These are phyloP conservation scores for Termitomyces sp. DNA, from an alignment of 768 basidiomycete species.

Conservation along the genomic window DNA sequence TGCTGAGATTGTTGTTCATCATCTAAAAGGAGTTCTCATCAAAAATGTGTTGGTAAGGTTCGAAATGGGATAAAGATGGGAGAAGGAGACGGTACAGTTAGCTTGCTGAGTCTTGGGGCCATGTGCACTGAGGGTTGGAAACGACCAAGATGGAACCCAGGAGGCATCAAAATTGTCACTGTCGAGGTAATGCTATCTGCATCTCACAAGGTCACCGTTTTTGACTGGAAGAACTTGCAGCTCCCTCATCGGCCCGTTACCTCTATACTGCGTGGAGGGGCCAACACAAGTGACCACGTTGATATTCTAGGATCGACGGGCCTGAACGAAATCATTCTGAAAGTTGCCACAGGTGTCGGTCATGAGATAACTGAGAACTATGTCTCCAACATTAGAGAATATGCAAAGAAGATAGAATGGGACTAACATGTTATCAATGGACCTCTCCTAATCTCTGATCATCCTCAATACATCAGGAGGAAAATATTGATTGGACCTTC, in stretches of 20 bases:
- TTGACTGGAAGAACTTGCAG: constrained; percentile 27
- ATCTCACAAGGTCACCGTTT: neutral
- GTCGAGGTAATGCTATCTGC: constrained; percentile 57
- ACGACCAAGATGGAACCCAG: constrained; percentile 85
- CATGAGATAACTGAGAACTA: constrained; percentile 64
- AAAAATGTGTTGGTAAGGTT: constrained; percentile 32
- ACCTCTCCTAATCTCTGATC: neutral
- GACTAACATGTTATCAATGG: constrained; percentile 35
- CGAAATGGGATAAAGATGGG: constrained; percentile 87
- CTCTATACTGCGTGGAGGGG: constrained; percentile 81
- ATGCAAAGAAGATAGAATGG: constrained; percentile 72
- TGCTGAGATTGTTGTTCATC: neutral
- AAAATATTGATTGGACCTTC: constrained; percentile 15
- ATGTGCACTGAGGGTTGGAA: constrained; percentile 99
- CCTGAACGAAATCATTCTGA: constrained; percentile 86
- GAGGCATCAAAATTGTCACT: constrained; percentile 78
- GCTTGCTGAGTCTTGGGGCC: constrained; percentile 78
- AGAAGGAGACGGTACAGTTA: constrained; percentile 94
- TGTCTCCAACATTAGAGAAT: constrained; percentile 76
- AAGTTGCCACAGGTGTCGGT: constrained; percentile 81
- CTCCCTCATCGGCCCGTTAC: constrained; percentile 73
- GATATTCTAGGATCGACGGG: constrained; percentile 76
- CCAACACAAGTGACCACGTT: constrained; percentile 88
- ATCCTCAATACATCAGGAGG: neutral
- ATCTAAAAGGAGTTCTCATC: neutral